Evolutionary conservation across 2,329 filamentous ascomycete species (phyloP).

Genomic region (Alternaria sp.): DNA sequence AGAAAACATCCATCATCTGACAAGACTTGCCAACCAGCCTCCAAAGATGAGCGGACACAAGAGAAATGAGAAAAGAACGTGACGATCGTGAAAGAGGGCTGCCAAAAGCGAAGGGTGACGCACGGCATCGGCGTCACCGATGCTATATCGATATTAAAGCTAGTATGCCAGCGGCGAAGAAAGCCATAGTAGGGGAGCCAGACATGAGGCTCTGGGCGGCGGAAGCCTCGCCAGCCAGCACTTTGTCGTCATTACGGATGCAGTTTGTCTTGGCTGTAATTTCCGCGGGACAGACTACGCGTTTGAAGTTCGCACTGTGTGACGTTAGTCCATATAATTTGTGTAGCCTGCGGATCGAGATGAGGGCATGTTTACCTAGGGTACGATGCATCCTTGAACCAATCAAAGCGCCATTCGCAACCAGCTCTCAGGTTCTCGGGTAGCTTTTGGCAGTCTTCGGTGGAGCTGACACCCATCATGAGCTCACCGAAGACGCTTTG

Average conservation of each 20-base stretch:
- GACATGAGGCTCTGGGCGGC: conserved; percentile 23
- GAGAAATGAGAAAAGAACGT: conserved; percentile 21
- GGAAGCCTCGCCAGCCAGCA: conserved; percentile 22
- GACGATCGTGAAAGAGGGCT: conserved; percentile 27
- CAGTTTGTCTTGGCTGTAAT: conserved; percentile 45
- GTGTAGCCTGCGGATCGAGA: conserved; percentile 2
- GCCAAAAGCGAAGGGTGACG: conserved; percentile 17
- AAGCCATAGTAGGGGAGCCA: conserved; percentile 13
- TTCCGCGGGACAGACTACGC: conserved; percentile 42
- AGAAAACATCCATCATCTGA: conserved; percentile 34
- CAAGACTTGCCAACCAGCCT: conserved; percentile 7
- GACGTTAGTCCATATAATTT: conserved; percentile 23
- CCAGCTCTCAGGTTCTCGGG: conserved; percentile 34
- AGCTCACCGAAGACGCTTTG: conserved; percentile 43
- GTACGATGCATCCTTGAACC: conserved; percentile 42
- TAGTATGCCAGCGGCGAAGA: conserved; percentile 26
- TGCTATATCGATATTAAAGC: conserved; percentile 35
- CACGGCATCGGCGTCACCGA: conserved; percentile 23
- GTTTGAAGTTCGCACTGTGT: conserved; percentile 46
- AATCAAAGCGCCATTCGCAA: conserved; percentile 46
- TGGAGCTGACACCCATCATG: conserved; percentile 33
- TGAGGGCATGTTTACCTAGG: conserved; percentile 34
- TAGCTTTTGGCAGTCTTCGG: conserved; percentile 43
- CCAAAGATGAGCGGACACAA: conserved; percentile 8
- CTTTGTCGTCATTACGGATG: conserved; percentile 41